Evolutionary conservation across 495 filamentous ascomycete genomes (phyloP).

Genomic region (Rostrohypoxylon terebratum): DNA sequence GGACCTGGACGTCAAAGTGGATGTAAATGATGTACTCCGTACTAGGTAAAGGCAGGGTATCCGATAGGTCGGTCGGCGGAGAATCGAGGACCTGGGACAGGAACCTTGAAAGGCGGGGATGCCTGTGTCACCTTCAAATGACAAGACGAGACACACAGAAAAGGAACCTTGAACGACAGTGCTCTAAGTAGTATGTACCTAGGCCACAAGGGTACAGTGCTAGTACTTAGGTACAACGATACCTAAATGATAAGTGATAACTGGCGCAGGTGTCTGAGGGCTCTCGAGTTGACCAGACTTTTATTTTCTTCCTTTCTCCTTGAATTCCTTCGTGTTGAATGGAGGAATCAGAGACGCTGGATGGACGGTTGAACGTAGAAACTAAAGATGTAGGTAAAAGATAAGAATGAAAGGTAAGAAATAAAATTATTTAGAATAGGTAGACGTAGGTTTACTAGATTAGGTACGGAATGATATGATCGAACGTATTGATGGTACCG

Average conservation of each 20-base stretch:
- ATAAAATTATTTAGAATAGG: slow-evolving; percentile 9
- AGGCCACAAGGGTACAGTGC: slow-evolving; percentile 16
- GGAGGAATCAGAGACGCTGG: slow-evolving; percentile 2
- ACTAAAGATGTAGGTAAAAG: not conserved
- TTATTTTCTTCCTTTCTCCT: not conserved
- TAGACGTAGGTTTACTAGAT: slow-evolving; percentile 7
- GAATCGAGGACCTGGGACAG: slow-evolving; percentile 44
- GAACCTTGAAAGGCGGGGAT: slow-evolving; percentile 53
- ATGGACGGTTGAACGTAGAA: slow-evolving; percentile 12
- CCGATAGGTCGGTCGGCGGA: slow-evolving; percentile 53
- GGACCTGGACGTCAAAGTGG: slow-evolving; percentile 50
- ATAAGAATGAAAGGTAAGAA: slow-evolving; percentile 6
- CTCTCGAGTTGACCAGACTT: slow-evolving; percentile 9
- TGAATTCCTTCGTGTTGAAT: slow-evolving; percentile 27
- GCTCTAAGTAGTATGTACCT: no score
- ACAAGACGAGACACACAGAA: slow-evolving; percentile 36
- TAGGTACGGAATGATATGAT: slow-evolving; percentile 10
- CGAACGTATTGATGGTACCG: slow-evolving; percentile 5
- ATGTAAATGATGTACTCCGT: slow-evolving; percentile 51
- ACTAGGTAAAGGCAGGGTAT: slow-evolving; percentile 49
- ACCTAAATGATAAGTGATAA: not conserved
- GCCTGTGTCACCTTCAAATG: slow-evolving; percentile 50
- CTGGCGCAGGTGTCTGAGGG: not conserved
- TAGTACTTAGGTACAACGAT: slow-evolving; percentile 6
- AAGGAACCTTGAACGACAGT: slow-evolving; percentile 29